Evolutionary conservation across 1,284 basidiomycete genomes (phyloP).

Genomic region (Microbotryomycetes sp.): DNA sequence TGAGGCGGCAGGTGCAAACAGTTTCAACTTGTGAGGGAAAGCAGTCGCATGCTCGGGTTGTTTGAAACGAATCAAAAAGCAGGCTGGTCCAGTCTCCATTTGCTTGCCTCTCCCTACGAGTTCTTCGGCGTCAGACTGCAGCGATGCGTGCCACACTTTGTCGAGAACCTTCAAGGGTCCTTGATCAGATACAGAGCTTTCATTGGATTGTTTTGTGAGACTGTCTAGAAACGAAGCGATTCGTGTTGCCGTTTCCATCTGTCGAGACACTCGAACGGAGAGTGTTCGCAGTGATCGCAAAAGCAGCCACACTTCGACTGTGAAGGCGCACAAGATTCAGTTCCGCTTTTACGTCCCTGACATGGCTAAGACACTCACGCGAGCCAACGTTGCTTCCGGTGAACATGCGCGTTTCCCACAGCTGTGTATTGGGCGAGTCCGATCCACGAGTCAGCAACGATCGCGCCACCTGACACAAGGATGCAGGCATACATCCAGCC

Average conservation of each 20-base stretch:
- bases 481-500: constrained; percentile 49
- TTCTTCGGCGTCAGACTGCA: constrained; percentile 53
- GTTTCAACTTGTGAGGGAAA: constrained; percentile 59
- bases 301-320: constrained; percentile 80
- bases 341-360: no score
- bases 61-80: constrained; percentile 41
- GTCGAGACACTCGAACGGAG: constrained; percentile 67
- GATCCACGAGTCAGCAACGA: no score
- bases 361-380: no score
- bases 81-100: constrained; percentile 74
- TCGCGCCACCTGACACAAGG: no score
- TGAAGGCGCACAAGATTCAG: not conserved
- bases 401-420: constrained; percentile 60
- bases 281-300: constrained; percentile 79
- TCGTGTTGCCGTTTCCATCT: constrained; percentile 64
- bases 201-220: constrained; percentile 11
- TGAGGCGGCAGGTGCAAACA: constrained; percentile 79
- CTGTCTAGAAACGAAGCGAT: constrained; percentile 62
- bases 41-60: constrained; percentile 43
- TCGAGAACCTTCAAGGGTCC: constrained; percentile 61
- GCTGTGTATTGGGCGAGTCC: no score
- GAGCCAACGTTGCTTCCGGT: constrained; percentile 40
- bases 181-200: constrained; percentile 40
- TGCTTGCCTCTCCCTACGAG: constrained; percentile 66
- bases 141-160: constrained; percentile 68